Evolutionary conservation across 371 early-diverging fungal genomes (phyloP).

Genomic region (Sporodiniella umbellata): DNA sequence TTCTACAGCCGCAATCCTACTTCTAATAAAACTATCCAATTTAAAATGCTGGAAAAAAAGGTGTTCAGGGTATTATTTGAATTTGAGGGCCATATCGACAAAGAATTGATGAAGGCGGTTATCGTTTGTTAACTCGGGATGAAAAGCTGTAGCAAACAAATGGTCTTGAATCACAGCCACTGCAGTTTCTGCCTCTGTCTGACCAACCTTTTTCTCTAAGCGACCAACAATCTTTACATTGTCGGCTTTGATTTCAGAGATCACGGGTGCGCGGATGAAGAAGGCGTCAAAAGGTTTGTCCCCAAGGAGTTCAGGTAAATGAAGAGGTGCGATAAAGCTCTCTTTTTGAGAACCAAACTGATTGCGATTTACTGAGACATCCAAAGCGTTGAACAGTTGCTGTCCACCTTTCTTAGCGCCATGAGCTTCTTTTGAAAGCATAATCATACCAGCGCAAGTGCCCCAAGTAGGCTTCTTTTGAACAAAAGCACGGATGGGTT

Average conservation of each 20-base stretch:
- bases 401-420: slow-evolving; percentile 85
- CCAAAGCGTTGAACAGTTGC: slow-evolving; percentile 76
- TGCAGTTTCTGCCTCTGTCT: slow-evolving; percentile 57
- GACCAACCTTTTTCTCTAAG: slow-evolving; percentile 43
- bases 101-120: slow-evolving; percentile 86
- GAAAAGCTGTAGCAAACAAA: slow-evolving; percentile 91
- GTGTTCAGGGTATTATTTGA: not conserved
- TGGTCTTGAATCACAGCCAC: slow-evolving; percentile 89
- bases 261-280: slow-evolving; percentile 94
- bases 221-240: slow-evolving; percentile 70
- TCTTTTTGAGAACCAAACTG: slow-evolving; percentile 93
- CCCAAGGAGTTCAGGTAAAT: slow-evolving; percentile 58
- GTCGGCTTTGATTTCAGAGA: slow-evolving; percentile 64
- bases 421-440: slow-evolving; percentile 76
- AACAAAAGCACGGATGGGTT: slow-evolving; percentile 73
- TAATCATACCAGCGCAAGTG: slow-evolving; percentile 96
- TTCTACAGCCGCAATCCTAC: not conserved
- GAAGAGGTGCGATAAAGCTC: slow-evolving; percentile 74
- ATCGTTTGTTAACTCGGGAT: slow-evolving; percentile 91
- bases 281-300: slow-evolving; percentile 69
- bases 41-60: not conserved
- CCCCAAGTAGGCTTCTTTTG: slow-evolving; percentile 87
- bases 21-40: not conserved
- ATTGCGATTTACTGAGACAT: slow-evolving; percentile 85
- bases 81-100: slow-evolving; percentile 49